Evolutionary conservation across 306 rosid genomes (phyloP).

Genomic region (Adenanthera pavonina): DNA sequence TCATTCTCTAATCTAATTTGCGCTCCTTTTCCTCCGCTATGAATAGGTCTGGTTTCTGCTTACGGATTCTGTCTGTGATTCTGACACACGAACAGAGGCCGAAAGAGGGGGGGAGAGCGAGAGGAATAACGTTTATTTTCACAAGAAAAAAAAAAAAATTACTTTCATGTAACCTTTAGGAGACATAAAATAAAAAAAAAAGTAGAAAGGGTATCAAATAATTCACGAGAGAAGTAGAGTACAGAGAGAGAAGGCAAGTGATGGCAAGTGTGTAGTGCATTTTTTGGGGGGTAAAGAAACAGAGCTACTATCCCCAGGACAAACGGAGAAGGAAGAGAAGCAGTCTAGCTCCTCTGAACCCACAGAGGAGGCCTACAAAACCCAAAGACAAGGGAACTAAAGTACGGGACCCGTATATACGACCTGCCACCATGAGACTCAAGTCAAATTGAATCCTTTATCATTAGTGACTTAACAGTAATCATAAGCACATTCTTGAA

Average conservation of each 20-base stretch:
- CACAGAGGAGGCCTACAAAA: neutral
- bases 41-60: slow-evolving; percentile 40
- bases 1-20: slow-evolving; percentile 52
- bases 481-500: neutral
- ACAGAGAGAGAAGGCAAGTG: slow-evolving; percentile 13
- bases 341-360: neutral
- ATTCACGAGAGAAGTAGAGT: slow-evolving; percentile 34
- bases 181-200: neutral
- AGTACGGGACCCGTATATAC: neutral
- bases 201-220: slow-evolving; percentile 17
- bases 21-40: slow-evolving; percentile 25
- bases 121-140: slow-evolving; percentile 34
- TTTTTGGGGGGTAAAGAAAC: slow-evolving; percentile 39
- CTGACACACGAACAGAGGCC: slow-evolving; percentile 51
- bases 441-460: neutral
- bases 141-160: neutral
- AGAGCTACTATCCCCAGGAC: slow-evolving; percentile 55
- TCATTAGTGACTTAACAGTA: neutral
- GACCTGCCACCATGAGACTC: neutral
- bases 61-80: slow-evolving; percentile 44
- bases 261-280: slow-evolving; percentile 31
- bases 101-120: slow-evolving; percentile 30
- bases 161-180: slow-evolving; percentile 11
- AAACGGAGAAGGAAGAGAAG: slow-evolving; percentile 33
- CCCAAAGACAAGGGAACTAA: neutral